Conservation (phyloP, 2,329 filamentous ascomycete genomes). For the Lecanicillium sp. region DNA sequence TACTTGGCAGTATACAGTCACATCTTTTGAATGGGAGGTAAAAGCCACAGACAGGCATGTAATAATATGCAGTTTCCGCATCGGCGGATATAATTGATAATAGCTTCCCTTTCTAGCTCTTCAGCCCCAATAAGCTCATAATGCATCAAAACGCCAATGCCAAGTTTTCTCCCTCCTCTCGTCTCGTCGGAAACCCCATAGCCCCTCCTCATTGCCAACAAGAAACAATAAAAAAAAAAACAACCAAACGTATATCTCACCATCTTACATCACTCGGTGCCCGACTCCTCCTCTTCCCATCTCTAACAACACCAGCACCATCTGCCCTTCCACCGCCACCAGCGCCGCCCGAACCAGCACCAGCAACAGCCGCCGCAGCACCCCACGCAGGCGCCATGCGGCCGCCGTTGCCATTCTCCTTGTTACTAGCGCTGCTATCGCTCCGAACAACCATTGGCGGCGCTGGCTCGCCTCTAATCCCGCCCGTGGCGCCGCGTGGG, state of each 20-base stretch:
- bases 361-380: conserved; percentile 11
- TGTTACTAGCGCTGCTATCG: conserved; percentile 31
- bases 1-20: too few species aligned
- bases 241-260: background rate
- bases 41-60: too few species aligned
- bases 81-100: too few species aligned
- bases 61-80: too few species aligned
- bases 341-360: conserved; percentile 1
- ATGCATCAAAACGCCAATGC: too few species aligned
- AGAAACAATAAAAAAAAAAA: too few species aligned
- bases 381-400: conserved; percentile 9
- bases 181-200: too few species aligned
- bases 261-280: conserved; percentile 6
- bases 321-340: background rate
- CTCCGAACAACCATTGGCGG: conserved; percentile 26
- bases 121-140: too few species aligned
- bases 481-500: conserved; percentile 14
- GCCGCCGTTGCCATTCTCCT: conserved; percentile 22
- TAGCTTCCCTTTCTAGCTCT: too few species aligned
- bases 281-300: conserved; percentile 4
- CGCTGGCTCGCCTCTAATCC: conserved; percentile 13
- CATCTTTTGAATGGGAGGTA: too few species aligned
- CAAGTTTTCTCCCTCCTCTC: too few species aligned
- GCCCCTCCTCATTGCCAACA: too few species aligned
- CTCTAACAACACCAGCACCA: background rate